Conservation (phyloP, 176 grass and related monocot genomes). For the Phoenix dactylifera region DNA sequence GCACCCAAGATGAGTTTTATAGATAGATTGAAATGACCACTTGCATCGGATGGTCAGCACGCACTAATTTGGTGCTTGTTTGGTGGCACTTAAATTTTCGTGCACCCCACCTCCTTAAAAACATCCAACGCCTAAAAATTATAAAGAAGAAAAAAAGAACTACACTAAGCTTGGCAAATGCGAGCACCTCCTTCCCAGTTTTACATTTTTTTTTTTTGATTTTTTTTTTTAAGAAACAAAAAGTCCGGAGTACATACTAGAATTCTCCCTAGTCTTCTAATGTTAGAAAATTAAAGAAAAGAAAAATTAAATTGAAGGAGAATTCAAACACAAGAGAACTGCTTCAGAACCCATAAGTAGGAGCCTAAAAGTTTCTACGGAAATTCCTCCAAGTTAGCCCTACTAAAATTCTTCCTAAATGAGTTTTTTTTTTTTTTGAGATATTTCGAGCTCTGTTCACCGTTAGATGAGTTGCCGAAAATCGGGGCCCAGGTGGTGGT, state of each 20-base stretch:
- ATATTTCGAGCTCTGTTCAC: slow-evolving; percentile 22
- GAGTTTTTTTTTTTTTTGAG: slow-evolving; percentile 1
- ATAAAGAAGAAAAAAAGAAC: too few species aligned
- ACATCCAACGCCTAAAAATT: slow-evolving; percentile 6
- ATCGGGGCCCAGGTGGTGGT: slow-evolving; percentile 6
- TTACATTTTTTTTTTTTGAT: slow-evolving; percentile 29
- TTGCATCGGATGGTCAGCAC: slow-evolving; percentile 10
- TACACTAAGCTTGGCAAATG: too few species aligned
- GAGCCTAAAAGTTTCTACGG: slow-evolving; percentile 5
- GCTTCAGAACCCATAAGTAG: slow-evolving; percentile 13
- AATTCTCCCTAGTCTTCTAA: slow-evolving; percentile 35
- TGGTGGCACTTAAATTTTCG: slow-evolving; percentile 21
- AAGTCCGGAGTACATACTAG: slow-evolving; percentile 13
- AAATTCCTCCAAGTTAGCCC: too few species aligned
- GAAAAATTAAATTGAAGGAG: slow-evolving; percentile 41
- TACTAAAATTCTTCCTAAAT: slow-evolving; percentile 27
- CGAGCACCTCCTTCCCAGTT: too few species aligned
- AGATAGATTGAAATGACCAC: slow-evolving; percentile 32
- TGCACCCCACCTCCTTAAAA: background rate
- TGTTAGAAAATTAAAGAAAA: slow-evolving; percentile 24
- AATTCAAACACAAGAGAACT: slow-evolving; percentile 17
- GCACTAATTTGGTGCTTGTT: slow-evolving; percentile 5
- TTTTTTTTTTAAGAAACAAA: slow-evolving; percentile 12
- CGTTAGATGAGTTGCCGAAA: slow-evolving; percentile 30
- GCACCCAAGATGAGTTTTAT: slow-evolving; percentile 11